Conservation (phyloP, 2,329 filamentous ascomycete species). For the Lasiodiplodia gonubiensis region DNA sequence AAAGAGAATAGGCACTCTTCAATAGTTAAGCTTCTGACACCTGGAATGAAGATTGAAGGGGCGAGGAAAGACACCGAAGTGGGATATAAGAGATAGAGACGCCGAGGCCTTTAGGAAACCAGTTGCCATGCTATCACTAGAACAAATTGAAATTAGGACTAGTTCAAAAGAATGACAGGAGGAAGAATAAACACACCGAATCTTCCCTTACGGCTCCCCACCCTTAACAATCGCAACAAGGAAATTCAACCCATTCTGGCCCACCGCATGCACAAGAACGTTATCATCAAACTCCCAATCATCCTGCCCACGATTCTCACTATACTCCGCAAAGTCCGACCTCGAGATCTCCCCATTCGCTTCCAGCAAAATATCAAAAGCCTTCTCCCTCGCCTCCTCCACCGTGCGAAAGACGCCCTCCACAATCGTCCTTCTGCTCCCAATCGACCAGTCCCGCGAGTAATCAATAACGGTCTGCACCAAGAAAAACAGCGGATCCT, state of each 20-base stretch:
- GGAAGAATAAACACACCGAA: not conserved
- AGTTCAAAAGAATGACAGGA: no score
- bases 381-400: constrained; percentile 21
- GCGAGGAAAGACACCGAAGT: no score
- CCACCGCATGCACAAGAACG: not conserved
- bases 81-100: no score
- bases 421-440: constrained; percentile 27
- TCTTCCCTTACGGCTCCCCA: not conserved
- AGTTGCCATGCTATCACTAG: no score
- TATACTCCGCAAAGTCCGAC: not conserved
- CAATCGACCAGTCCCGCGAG: constrained; percentile 31
- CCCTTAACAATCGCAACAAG: constrained; percentile 28
- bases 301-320: not conserved
- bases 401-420: constrained; percentile 29
- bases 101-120: no score
- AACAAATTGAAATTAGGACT: no score
- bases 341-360: constrained; percentile 28
- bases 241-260: constrained; percentile 4
- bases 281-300: constrained; percentile 1
- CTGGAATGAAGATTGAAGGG: no score
- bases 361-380: constrained; percentile 29
- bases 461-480: constrained; percentile 18
- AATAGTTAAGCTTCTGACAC: no score
- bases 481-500: constrained; percentile 13
- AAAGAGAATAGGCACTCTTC: no score